Base-by-base conservation (phyloP, 2,329 filamentous ascomycete species). In the Xylogone sp. region DNA sequence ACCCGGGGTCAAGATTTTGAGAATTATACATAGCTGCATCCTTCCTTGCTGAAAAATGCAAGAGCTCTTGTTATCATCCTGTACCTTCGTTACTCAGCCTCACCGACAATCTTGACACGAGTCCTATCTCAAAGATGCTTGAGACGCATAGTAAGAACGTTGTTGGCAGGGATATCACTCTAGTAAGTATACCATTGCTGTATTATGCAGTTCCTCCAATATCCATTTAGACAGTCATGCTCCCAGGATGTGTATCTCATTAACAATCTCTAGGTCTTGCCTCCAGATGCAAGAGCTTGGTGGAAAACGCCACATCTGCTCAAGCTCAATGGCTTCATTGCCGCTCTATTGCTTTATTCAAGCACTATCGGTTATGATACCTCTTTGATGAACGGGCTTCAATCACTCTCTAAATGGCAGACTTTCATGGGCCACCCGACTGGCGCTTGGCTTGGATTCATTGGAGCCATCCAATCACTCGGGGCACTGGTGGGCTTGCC, bases 371-470 rank as follows among this genome's bases (percentile, higher is more conserved):
- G 48, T 21, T 57, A 57, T 43, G 55, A 57, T 39, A 52, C 49
- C 2, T 53, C 51, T 1, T 34, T 62, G 22, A 51, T 63, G 56
- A 69, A 69, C 49, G 65, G 65, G 16, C 63, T 69, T 1, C 58
- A 68, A 50, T 61, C 66, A 3, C 55, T 71, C 4, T 45, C 57
- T 5, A 57, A 59, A 50, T 70, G 68, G 68, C 53, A 65, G 8
- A 39, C 46, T 3, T 67, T 65, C 50, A 63, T 69, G 57, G 44
- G 60, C n/a, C 21, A 56, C 18, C 65, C 64, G 0, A 55, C 58
- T 2, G 62, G 64, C 13, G 59, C 62, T 8, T 61, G 58, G 55
- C 60, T 69, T 3, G 66, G 66, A 7, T 63, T 61, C 31, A 59
- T 68, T 46, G 67, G 65, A 43, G 62, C 59, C 1, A 60, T 67